Conservation (phyloP, 1,284 basidiomycete genomes). For the Schizopora paradoxa region DNA sequence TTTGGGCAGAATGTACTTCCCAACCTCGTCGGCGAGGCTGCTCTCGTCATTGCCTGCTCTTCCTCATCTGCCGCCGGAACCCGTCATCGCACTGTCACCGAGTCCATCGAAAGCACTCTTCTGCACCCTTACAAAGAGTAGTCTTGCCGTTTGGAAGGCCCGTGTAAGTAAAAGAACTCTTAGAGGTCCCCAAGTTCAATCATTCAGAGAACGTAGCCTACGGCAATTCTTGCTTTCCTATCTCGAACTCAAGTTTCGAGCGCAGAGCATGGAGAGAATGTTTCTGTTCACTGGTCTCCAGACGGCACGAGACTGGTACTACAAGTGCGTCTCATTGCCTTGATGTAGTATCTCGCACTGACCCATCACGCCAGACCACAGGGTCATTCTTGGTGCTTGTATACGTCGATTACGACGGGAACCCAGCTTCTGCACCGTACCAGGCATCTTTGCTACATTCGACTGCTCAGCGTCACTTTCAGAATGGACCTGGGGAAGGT, state of each 20-base stretch:
- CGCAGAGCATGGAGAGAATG: constrained; percentile 74
- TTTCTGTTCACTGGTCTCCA: constrained; percentile 70
- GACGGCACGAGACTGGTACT: constrained; percentile 76
- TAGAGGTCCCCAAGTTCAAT: constrained; percentile 8
- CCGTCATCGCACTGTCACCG: constrained; percentile 52
- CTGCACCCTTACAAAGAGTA: constrained; percentile 62
- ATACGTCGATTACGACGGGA: constrained; percentile 55
- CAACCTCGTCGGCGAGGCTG: constrained; percentile 68
- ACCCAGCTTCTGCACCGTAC: constrained; percentile 44
- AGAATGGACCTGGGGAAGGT: constrained; percentile 76
- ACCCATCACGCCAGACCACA: constrained; percentile 48
- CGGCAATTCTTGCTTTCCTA: constrained; percentile 69
- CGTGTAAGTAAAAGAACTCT: constrained; percentile 50
- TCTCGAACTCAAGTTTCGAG: constrained; percentile 74
- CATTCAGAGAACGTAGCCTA: constrained; percentile 53
- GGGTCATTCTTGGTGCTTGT: constrained; percentile 76
- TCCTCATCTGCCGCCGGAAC: constrained; percentile 54
- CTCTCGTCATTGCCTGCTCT: constrained; percentile 62
- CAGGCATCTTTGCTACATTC: constrained; percentile 45
- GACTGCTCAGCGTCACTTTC: constrained; percentile 59
- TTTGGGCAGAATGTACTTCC: constrained; percentile 83
- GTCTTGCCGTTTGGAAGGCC: constrained; percentile 77
- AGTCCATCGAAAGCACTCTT: constrained; percentile 77
- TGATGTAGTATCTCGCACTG: neutral
- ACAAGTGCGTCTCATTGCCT: constrained; percentile 44